These are phyloP conservation scores for Mycena haematopus DNA, from an alignment of 768 basidiomycete genomes.

Conservation along the genomic window DNA sequence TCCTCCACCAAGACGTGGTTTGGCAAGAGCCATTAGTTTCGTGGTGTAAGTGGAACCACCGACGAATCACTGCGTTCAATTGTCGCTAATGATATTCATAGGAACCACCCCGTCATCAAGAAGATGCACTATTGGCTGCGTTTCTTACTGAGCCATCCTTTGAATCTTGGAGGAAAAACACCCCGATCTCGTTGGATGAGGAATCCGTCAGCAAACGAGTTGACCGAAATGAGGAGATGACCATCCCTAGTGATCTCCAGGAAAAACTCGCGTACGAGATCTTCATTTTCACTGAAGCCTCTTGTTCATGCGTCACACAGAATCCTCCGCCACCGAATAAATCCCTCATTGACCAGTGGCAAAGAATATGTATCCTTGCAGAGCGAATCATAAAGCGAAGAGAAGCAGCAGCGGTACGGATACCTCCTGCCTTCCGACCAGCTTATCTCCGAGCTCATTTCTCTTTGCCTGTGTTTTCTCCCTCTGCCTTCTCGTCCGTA, in stretches of 20 bases:
- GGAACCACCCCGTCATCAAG: conserved; percentile 91
- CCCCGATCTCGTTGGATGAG: conserved; percentile 81
- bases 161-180: conserved; percentile 86
- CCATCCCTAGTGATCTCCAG: conserved; percentile 90
- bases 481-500: conserved; percentile 42
- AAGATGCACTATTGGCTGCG: conserved; percentile 80
- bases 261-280: conserved; percentile 78
- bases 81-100: conserved; percentile 34
- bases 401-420: conserved; percentile 91
- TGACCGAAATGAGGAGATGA: conserved; percentile 87
- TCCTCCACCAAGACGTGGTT: conserved; percentile 63
- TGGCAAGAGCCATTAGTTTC: conserved; percentile 80
- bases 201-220: conserved; percentile 83
- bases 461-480: conserved; percentile 58
- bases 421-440: conserved; percentile 66
- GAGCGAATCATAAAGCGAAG: conserved; percentile 91
- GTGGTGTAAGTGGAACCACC: conserved; percentile 63
- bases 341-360: conserved; percentile 89
- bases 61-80: background rate
- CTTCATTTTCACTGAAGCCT: background rate
- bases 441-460: conserved; percentile 75
- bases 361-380: conserved; percentile 83
- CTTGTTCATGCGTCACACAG: conserved; percentile 45
- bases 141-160: conserved; percentile 88
- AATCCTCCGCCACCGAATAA: conserved; percentile 76